Conservation (phyloP, 306 rosid species). For the Trifolium subterraneum region DNA sequence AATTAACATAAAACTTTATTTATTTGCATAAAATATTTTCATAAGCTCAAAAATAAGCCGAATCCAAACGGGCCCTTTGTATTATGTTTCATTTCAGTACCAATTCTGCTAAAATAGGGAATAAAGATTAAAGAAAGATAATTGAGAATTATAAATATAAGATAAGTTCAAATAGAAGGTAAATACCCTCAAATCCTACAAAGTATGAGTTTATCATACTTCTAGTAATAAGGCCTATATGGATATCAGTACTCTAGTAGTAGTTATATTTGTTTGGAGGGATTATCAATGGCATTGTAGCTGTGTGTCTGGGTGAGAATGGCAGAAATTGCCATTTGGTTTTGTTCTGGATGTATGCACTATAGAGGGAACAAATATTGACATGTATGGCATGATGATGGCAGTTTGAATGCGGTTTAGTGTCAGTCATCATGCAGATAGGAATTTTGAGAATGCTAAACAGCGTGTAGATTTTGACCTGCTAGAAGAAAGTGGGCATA, state of each 20-base stretch:
- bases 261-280: conserved; percentile 1
- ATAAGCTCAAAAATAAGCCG: too few species aligned
- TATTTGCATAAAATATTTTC: too few species aligned
- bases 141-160: neutral
- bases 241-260: neutral
- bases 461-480: conserved; percentile 11
- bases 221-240: neutral
- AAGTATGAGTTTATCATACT: conserved; percentile 8
- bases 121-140: neutral
- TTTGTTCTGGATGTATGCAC: conserved; percentile 13
- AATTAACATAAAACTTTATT: too few species aligned
- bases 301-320: conserved; percentile 20
- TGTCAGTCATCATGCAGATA: neutral
- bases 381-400: neutral
- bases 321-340: conserved; percentile 11
- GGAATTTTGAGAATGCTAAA: conserved; percentile 2
- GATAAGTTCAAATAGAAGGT: neutral
- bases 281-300: neutral
- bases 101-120: neutral
- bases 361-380: neutral
- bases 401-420: conserved; percentile 10
- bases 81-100: neutral
- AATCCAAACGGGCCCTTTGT: too few species aligned
- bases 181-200: neutral
- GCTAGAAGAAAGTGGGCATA: neutral